These are phyloP conservation scores for Rossbeevera mucosa DNA, from an alignment of 768 basidiomycete species.

Conservation along the genomic window DNA sequence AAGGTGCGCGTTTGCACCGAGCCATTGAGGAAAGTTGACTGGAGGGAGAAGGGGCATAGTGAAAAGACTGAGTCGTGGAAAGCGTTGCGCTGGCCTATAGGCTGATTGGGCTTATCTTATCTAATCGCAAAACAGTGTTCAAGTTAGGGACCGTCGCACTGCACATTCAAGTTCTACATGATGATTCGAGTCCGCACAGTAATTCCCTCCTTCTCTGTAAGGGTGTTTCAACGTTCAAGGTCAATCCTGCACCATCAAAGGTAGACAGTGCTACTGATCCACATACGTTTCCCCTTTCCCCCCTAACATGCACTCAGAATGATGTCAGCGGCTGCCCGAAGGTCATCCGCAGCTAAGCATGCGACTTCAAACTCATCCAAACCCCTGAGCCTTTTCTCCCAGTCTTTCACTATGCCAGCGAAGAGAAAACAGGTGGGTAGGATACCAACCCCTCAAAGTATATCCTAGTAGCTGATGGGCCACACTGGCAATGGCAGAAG, in stretches of 20 bases:
- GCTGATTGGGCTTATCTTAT: no score
- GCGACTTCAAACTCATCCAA: not conserved
- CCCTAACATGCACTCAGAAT: not conserved
- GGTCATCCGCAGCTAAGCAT: not conserved
- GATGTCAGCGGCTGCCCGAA: constrained; percentile 9
- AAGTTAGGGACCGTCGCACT: no score
- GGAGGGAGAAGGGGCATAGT: constrained; percentile 74
- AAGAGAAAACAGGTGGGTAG: not conserved
- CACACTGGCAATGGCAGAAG: not conserved
- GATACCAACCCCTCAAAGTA: not conserved
- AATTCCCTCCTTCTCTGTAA: not conserved
- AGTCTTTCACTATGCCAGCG: not conserved
- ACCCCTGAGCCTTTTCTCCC: not conserved
- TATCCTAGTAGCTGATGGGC: not conserved
- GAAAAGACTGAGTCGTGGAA: not conserved
- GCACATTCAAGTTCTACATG: no score
- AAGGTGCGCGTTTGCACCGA: constrained; percentile 71
- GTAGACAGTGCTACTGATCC: not conserved
- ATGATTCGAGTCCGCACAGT: not conserved
- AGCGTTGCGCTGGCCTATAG: not conserved
- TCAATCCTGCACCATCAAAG: not conserved
- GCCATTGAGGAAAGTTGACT: constrained; percentile 88
- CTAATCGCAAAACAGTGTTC: no score
- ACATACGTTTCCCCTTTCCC: not conserved
- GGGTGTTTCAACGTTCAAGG: not conserved